Percentiles rank a stretch among this genome's conserved stretches.
Evolutionary conservation across 2,329 filamentous ascomycete species (phyloP).

Genomic region (Aspergillus neoniger): DNA sequence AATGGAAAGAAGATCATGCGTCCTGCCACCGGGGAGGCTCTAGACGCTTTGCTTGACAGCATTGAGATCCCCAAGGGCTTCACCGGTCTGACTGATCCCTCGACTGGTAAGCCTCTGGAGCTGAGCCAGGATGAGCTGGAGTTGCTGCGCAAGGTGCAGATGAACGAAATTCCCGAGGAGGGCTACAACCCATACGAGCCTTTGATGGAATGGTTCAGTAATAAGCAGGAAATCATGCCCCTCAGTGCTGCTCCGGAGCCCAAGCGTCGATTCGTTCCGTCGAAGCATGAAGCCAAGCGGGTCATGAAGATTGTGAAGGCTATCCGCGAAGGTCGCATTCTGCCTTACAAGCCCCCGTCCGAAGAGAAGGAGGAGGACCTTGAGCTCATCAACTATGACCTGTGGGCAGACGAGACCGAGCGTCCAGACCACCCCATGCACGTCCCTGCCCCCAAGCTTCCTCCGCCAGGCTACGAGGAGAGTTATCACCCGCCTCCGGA

Average conservation of each 20-base stretch:
- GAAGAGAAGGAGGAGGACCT: slow-evolving; percentile 73
- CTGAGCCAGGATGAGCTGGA: slow-evolving; percentile 86
- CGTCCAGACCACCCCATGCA: slow-evolving; percentile 88
- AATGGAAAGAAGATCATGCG: slow-evolving; percentile 98
- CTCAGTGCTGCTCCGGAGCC: slow-evolving; percentile 92
- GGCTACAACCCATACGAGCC: slow-evolving; percentile 94
- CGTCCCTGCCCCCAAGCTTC: slow-evolving; percentile 87
- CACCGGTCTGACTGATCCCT: slow-evolving; percentile 92
- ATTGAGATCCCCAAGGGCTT: slow-evolving; percentile 97
- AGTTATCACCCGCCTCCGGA: slow-evolving; percentile 96
- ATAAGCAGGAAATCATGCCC: slow-evolving; percentile 89
- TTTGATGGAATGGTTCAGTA: slow-evolving; percentile 91
- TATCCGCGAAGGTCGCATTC: slow-evolving; percentile 88
- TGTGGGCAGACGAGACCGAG: slow-evolving; percentile 91
- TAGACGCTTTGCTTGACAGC: slow-evolving; percentile 91
- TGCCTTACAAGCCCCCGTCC: slow-evolving; percentile 79
- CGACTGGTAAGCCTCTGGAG: slow-evolving; percentile 89
- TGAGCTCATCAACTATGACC: slow-evolving; percentile 75
- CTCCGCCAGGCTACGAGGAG: slow-evolving; percentile 90
- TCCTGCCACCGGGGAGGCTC: slow-evolving; percentile 86
- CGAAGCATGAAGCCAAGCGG: slow-evolving; percentile 93
- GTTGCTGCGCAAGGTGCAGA: slow-evolving; percentile 81
- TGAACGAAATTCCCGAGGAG: slow-evolving; percentile 83
- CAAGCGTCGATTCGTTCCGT: slow-evolving; percentile 92
- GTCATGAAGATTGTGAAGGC: slow-evolving; percentile 97